Conservation (phyloP, 2,329 filamentous ascomycete genomes). For the Harringtonia lauricola region DNA sequence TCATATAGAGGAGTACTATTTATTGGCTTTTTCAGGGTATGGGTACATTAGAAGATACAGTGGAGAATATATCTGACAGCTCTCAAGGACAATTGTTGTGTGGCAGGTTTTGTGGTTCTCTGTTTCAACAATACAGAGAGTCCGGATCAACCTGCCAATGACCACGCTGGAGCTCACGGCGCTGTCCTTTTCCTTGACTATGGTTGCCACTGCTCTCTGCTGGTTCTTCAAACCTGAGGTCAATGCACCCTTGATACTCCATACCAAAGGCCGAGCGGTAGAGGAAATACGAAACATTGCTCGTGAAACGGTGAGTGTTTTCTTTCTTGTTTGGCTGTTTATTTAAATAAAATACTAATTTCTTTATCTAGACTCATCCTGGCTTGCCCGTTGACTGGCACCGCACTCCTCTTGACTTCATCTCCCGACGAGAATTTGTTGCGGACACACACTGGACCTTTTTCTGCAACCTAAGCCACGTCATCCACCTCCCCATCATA, state of each 20-base stretch:
- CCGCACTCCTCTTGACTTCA: background rate
- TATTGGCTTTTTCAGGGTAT: too few relatives aligned
- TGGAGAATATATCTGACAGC: background rate
- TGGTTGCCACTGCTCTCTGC: background rate
- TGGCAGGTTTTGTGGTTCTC: conserved; percentile 17
- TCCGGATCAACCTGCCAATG: conserved; percentile 3
- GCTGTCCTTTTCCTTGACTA: background rate
- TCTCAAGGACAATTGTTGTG: conserved; percentile 11
- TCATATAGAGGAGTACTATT: too few relatives aligned
- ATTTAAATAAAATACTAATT: too few relatives aligned
- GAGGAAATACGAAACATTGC: background rate
- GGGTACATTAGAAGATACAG: background rate
- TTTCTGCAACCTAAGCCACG: background rate
- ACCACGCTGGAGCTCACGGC: background rate
- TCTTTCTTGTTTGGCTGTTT: background rate
- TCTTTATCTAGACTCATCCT: background rate
- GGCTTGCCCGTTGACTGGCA: background rate
- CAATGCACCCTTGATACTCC: background rate
- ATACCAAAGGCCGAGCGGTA: background rate
- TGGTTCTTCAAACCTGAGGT: background rate
- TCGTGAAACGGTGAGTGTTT: background rate
- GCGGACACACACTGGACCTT: background rate
- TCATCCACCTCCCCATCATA: background rate
- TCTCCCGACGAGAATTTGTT: background rate
- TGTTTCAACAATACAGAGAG: conserved; percentile 12